Base-by-base conservation (phyloP, 2,329 filamentous ascomycete genomes). In the Colletotrichum sp. region DNA sequence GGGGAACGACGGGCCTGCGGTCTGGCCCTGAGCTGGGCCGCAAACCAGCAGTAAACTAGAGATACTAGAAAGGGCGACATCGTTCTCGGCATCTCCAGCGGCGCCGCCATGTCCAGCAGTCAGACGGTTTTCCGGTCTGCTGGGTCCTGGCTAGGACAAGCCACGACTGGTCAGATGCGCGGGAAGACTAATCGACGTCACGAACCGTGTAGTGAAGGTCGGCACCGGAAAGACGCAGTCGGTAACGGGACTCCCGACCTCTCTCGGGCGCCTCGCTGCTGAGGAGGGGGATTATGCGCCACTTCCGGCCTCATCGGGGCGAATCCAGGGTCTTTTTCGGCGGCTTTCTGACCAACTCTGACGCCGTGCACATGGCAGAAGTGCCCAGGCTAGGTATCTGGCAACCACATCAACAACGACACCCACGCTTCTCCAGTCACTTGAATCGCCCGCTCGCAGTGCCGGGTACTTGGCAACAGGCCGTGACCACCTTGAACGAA, bases 241-340 rank as follows among this genome's bases (percentile, higher is more conserved):
- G 24, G 34, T 13, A 59, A 64, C 59, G 67, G 57, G 57, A 30
- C 21, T 28, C 55, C 32, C 52, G 62, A 63, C 62, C 60, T 15
- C 55, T 30, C 36, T 72, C 49, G 49, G 62, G 49, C 34, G 68
- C 36, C 34, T 64, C 34, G 30, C 55, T 49, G 8, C 39, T 57
- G 13, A 30, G n/a, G 36, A 63, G 44, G 36, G 24, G 34, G 49
- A 24, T n/a, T 44, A 44, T 49, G 39, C 74, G 74, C 71, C 74
- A 70, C 65, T 68, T 49, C 74, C 74, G 71, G 65, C 71, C 60
- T 34, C 24, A 70, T 74, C 65, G 59, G 71, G 28, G 72, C 72
- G 69, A 76, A 74, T 74, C 70, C 32, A 74, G 74, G 70, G 71
- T 74, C 64, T 36, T 44, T 72, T 39, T 77, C 66, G 71, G 75